phyloP scores from a whole-genome alignment of 2,329 filamentous ascomycete species.

The Microsporum ferrugineum region DNA sequence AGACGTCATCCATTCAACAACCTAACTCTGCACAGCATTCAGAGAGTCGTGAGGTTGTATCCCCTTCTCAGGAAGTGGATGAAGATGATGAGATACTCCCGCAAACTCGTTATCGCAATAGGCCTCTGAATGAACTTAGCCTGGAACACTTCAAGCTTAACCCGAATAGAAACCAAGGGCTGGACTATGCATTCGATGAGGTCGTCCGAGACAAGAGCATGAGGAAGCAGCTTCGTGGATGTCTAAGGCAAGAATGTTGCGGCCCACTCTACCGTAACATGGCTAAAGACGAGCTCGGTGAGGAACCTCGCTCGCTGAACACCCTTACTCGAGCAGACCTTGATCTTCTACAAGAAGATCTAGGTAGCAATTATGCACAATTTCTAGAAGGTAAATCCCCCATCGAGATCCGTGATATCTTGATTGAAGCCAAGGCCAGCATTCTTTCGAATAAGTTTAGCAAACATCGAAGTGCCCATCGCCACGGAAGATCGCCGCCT shows the following conservation, averaged over 20 bases:
- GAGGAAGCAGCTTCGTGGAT: slow-evolving; percentile 60
- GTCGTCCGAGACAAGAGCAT: slow-evolving; percentile 60
- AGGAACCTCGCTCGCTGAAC: slow-evolving; percentile 20
- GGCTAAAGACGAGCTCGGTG: slow-evolving; percentile 37
- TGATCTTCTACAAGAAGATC: slow-evolving; percentile 41
- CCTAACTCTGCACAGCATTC: neutral
- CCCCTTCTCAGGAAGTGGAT: neutral
- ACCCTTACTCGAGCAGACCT: slow-evolving; percentile 20
- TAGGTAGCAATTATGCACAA: slow-evolving; percentile 27
- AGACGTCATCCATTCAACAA: neutral
- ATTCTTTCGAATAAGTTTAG: slow-evolving; percentile 64
- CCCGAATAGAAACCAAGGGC: slow-evolving; percentile 56
- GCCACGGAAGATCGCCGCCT: slow-evolving; percentile 61
- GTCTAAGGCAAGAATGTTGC: slow-evolving; percentile 65
- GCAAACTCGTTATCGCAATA: slow-evolving; percentile 42
- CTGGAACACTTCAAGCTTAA: slow-evolving; percentile 76
- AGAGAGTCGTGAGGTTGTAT: neutral
- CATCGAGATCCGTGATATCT: slow-evolving; percentile 40
- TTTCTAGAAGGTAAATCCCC: slow-evolving; percentile 15
- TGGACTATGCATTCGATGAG: slow-evolving; percentile 61
- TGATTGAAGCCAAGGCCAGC: slow-evolving; percentile 65
- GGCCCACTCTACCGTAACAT: slow-evolving; percentile 59
- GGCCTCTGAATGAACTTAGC: slow-evolving; percentile 46
- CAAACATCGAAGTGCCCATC: slow-evolving; percentile 64
- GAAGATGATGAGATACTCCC: neutral